Conservation (phyloP, 2,329 filamentous ascomycete genomes). For the Neofusicoccum cordaticola region DNA sequence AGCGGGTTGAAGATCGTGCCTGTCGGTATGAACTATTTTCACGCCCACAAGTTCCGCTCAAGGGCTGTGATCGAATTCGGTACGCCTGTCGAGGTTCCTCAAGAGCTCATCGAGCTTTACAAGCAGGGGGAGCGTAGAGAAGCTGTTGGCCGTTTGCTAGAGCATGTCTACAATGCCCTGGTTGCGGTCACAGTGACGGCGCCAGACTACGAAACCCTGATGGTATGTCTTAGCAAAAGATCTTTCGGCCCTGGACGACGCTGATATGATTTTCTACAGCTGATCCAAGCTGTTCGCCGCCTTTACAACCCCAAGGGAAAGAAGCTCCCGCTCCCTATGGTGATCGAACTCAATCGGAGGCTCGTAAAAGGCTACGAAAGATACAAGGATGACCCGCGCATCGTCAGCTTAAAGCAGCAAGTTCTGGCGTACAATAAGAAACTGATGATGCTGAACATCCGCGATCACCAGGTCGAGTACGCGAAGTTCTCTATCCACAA, state of each 20-base stretch:
- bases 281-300: slow-evolving; percentile 89
- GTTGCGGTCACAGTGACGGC: slow-evolving; percentile 87
- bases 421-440: slow-evolving; percentile 85
- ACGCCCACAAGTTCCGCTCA: slow-evolving; percentile 96
- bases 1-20: slow-evolving; percentile 93
- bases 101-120: slow-evolving; percentile 81
- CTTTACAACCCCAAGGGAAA: slow-evolving; percentile 94
- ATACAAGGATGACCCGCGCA: slow-evolving; percentile 86
- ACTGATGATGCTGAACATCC: slow-evolving; percentile 79
- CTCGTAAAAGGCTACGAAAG: slow-evolving; percentile 87
- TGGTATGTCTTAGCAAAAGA: slow-evolving; percentile 52
- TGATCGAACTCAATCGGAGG: slow-evolving; percentile 90
- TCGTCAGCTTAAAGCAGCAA: slow-evolving; percentile 69
- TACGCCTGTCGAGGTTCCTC: slow-evolving; percentile 78
- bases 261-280: slow-evolving; percentile 41
- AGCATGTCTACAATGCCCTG: slow-evolving; percentile 81
- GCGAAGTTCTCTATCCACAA: slow-evolving; percentile 76
- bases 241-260: not conserved
- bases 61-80: slow-evolving; percentile 95
- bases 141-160: slow-evolving; percentile 79
- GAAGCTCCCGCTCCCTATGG: slow-evolving; percentile 85
- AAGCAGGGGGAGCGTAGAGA: slow-evolving; percentile 78
- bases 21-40: slow-evolving; percentile 99
- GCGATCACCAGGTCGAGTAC: slow-evolving; percentile 93
- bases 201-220: slow-evolving; percentile 92